Conservation (phyloP, 2,329 filamentous ascomycete species). For the Aspergillus pseudoglaucus region DNA sequence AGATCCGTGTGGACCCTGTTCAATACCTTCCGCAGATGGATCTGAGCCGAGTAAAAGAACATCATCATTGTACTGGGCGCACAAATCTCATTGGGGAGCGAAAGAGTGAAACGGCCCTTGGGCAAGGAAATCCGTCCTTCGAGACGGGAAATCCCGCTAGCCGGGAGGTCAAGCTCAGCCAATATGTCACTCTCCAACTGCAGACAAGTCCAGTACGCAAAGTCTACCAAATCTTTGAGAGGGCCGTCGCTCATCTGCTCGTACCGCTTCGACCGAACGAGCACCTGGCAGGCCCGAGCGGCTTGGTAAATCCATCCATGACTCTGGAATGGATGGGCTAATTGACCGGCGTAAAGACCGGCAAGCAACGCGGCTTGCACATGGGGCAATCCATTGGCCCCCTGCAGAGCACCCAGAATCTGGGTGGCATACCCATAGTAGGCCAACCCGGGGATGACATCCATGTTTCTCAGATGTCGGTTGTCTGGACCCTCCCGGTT, state of each 20-base stretch:
- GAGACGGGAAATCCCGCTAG: slow-evolving; percentile 53
- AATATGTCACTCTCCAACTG: slow-evolving; percentile 93
- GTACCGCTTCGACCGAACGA: slow-evolving; percentile 58
- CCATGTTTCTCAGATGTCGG: slow-evolving; percentile 56
- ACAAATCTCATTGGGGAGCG: slow-evolving; percentile 25
- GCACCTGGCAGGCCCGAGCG: slow-evolving; percentile 57
- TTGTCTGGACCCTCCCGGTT: slow-evolving; percentile 15
- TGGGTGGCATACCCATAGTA: slow-evolving; percentile 84
- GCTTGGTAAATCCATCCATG: slow-evolving; percentile 62
- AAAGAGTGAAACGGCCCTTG: slow-evolving; percentile 29
- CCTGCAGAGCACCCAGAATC: slow-evolving; percentile 75
- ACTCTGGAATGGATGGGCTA: slow-evolving; percentile 81
- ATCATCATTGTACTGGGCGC: slow-evolving; percentile 40
- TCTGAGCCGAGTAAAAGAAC: slow-evolving; percentile 56
- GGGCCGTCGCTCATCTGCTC: slow-evolving; percentile 22
- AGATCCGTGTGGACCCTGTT: slow-evolving; percentile 51
- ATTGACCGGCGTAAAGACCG: slow-evolving; percentile 80
- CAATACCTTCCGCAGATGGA: slow-evolving; percentile 52
- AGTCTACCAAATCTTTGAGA: slow-evolving; percentile 56
- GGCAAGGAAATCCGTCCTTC: slow-evolving; percentile 43
- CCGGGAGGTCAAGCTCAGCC: slow-evolving; percentile 68
- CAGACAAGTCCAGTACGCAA: slow-evolving; percentile 89
- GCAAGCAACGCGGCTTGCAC: slow-evolving; percentile 81
- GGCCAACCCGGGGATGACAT: slow-evolving; percentile 79
- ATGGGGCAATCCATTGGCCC: slow-evolving; percentile 71